These are phyloP conservation scores for Clitopilus hobsonii DNA, from an alignment of 768 basidiomycete genomes.

Conservation along the genomic window DNA sequence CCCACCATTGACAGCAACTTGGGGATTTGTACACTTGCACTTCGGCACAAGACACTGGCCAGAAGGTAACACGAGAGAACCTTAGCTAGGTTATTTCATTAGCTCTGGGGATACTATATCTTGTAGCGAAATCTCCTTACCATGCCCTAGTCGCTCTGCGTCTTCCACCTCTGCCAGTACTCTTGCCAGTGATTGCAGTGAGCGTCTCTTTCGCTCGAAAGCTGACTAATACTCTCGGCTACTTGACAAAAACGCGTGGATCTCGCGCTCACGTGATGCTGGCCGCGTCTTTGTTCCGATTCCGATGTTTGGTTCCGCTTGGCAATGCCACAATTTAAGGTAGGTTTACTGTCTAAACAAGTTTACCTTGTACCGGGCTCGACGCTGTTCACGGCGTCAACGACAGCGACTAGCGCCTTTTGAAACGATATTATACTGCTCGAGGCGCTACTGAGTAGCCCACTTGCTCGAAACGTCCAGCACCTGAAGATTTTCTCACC, in stretches of 20 bases:
- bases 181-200: not conserved
- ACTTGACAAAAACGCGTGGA: not conserved
- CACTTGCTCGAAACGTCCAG: conserved; percentile 2
- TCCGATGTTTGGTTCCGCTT: not conserved
- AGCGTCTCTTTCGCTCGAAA: not conserved
- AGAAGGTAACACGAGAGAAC: too few species aligned
- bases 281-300: not conserved
- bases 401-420: not conserved
- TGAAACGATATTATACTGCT: not conserved
- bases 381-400: not conserved
- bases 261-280: not conserved
- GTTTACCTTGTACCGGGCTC: not conserved
- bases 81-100: too few species aligned
- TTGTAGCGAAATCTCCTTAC: too few species aligned
- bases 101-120: too few species aligned
- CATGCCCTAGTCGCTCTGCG: too few species aligned
- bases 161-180: too few species aligned
- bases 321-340: not conserved
- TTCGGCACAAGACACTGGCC: too few species aligned
- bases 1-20: too few species aligned
- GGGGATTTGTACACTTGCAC: too few species aligned
- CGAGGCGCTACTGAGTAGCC: not conserved
- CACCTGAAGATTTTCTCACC: not conserved
- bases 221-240: not conserved
- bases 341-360: not conserved